A percentile compares a stretch with the other conserved stretches of the same genome.
Evolutionary conservation across 441 rosid species (phyloP).

Genomic region (Populus hybrid): DNA sequence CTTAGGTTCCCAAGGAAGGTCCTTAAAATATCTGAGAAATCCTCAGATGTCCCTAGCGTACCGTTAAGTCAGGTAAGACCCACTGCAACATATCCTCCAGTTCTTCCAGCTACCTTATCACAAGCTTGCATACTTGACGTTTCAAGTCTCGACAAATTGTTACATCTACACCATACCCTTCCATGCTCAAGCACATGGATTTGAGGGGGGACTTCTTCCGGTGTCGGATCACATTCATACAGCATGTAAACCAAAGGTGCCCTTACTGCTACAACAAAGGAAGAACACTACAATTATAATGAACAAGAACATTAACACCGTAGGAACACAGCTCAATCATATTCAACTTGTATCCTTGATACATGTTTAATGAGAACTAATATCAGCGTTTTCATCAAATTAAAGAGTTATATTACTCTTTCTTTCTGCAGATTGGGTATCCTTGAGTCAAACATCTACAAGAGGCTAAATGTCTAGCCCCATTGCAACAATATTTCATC

Average conservation of each 20-base stretch:
- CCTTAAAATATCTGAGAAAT: not conserved
- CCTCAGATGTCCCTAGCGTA: not conserved
- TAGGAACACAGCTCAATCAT: not conserved
- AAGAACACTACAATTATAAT: not conserved
- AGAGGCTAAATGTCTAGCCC: not conserved
- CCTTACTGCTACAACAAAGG: not conserved
- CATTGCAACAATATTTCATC: not conserved
- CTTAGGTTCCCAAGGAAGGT: not conserved
- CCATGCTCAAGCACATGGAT: not conserved
- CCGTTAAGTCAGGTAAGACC: not conserved
- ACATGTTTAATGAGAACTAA: not conserved
- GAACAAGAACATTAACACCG: not conserved
- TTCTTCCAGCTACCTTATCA: not conserved
- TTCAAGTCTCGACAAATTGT: not conserved
- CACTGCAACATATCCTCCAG: not conserved
- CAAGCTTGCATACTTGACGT: not conserved
- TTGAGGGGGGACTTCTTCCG: not conserved
- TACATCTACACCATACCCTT: not conserved
- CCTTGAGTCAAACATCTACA: not conserved
- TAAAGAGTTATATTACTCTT: not conserved
- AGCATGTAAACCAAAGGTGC: not conserved
- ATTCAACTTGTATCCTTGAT: not conserved
- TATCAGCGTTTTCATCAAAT: not conserved
- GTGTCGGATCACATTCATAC: not conserved
- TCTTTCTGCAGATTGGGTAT: not conserved